Percentiles rank a stretch among this genome's conserved stretches.
phyloP scores from a whole-genome alignment of 2,329 filamentous ascomycete genomes.

The Saccharata proteae region DNA sequence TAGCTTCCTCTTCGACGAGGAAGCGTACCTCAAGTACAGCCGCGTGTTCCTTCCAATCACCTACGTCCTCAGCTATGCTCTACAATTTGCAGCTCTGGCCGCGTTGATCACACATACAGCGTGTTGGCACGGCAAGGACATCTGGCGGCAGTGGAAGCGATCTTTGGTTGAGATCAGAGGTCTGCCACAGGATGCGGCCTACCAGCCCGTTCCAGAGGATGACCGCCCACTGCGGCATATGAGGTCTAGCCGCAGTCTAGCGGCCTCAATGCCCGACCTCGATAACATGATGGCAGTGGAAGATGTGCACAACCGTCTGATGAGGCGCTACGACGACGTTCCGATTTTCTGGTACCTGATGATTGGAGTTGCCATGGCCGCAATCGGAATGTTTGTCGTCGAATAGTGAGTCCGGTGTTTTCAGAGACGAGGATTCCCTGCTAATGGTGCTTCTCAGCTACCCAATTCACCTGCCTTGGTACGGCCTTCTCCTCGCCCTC shows the following conservation, averaged over 20 bases:
- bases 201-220: conserved; percentile 28
- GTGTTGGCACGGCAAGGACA: conserved; percentile 77
- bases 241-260: conserved; percentile 15
- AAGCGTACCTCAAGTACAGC: conserved; percentile 70
- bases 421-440: conserved; percentile 11
- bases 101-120: conserved; percentile 69
- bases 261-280: conserved; percentile 23
- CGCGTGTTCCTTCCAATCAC: conserved; percentile 77
- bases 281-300: conserved; percentile 54
- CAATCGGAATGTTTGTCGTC: conserved; percentile 70
- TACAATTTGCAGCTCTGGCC: conserved; percentile 74
- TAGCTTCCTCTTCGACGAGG: conserved; percentile 65
- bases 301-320: conserved; percentile 74
- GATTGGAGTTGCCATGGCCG: conserved; percentile 64
- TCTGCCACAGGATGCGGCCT: conserved; percentile 14
- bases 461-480: conserved; percentile 75
- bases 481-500: conserved; percentile 68
- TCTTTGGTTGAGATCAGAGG: conserved; percentile 51
- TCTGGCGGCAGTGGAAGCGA: conserved; percentile 62
- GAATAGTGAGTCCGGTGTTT: conserved; percentile 52
- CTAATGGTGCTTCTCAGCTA: conserved; percentile 17
- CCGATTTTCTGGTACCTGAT: conserved; percentile 70
- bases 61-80: conserved; percentile 74
- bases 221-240: conserved; percentile 10
- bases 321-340: conserved; percentile 71